phyloP scores from a whole-genome alignment of 306 rosid species.

The Hippophae rhamnoides region DNA sequence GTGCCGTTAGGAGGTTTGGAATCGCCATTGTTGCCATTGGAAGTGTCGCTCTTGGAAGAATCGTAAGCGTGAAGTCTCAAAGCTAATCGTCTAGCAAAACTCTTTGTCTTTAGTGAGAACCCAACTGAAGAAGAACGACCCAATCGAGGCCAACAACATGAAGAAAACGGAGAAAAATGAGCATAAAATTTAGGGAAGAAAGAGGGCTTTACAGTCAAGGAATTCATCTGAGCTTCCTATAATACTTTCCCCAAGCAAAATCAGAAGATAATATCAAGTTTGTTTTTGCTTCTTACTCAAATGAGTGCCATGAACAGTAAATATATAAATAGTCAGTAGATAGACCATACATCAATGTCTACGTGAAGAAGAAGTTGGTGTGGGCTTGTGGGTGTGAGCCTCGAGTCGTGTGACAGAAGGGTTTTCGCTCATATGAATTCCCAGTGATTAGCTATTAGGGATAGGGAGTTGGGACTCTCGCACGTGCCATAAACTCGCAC shows the following conservation, averaged over 20 bases:
- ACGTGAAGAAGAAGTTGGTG: no score
- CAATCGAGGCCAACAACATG: conserved; percentile 1
- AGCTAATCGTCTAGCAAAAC: conserved; percentile 14
- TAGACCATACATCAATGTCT: no score
- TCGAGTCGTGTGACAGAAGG: no score
- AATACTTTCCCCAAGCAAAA: neutral
- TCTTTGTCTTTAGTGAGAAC: conserved; percentile 19
- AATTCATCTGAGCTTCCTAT: conserved; percentile 25
- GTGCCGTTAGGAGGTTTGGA: conserved; percentile 41
- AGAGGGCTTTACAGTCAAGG: conserved; percentile 33
- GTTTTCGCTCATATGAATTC: no score
- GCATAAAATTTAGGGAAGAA: conserved; percentile 16
- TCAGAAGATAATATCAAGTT: neutral
- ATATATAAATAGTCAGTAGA: no score
- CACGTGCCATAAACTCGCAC: no score
- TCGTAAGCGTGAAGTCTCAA: conserved; percentile 33
- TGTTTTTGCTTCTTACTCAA: no score
- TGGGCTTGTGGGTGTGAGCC: no score
- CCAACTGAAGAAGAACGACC: conserved; percentile 23
- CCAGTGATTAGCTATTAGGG: no score
- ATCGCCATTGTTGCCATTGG: conserved; percentile 23
- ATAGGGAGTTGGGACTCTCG: no score
- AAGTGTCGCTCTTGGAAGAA: conserved; percentile 27
- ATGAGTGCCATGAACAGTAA: no score
- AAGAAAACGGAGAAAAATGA: conserved; percentile 7